Base-by-base conservation (phyloP, 2,329 filamentous ascomycete genomes). In the Verruconis gallopava region DNA sequence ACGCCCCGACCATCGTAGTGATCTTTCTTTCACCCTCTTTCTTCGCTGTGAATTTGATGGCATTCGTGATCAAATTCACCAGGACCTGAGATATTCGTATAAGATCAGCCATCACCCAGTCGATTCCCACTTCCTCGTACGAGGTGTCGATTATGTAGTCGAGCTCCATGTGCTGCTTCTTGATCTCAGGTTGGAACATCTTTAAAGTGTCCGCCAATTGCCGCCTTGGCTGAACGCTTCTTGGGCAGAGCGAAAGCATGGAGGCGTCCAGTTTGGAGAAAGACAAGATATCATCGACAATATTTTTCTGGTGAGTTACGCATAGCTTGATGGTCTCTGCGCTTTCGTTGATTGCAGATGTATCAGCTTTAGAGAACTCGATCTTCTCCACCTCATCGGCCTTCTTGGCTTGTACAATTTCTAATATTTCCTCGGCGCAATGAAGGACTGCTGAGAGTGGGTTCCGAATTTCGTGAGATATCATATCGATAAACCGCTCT, bases 401-500 rank as follows among this genome's bases (percentile, higher is more conserved):
- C 21, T 36, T 22, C 13, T 32, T 19, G 5, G 22, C 13, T 39
- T 60, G 55, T 4, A 65, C 48, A 0, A 53, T 57, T 15, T 50
- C 55, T 6, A 59, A 50, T 32, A 67, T 66, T 2, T 57, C 57
- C 32, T 68, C 65, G 2, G 64, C 64, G 39, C 58, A 62, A 30
- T 66, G 63, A 3, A 67, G 50, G 21, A 68, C 66, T 0, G 65
- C 64, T 21, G 53, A 57, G 0, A 66, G 52, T 1, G 63, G 63
- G 41, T 66, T 67, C 2, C 64, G 54, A 61, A 68, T 67, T 45
- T 67, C 64, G 17, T 47, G 42, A 14, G 25, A 36, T 4, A 46
- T 44, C 3, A 60, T 56, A 25, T 62, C 58, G 42, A 62, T 62
- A 42, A 62, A 62, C 5, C 55, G 56, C 38, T 61, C 58, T 38